Base-by-base conservation (phyloP, 2,329 filamentous ascomycete species). In the Dactylellina drechsleri region DNA sequence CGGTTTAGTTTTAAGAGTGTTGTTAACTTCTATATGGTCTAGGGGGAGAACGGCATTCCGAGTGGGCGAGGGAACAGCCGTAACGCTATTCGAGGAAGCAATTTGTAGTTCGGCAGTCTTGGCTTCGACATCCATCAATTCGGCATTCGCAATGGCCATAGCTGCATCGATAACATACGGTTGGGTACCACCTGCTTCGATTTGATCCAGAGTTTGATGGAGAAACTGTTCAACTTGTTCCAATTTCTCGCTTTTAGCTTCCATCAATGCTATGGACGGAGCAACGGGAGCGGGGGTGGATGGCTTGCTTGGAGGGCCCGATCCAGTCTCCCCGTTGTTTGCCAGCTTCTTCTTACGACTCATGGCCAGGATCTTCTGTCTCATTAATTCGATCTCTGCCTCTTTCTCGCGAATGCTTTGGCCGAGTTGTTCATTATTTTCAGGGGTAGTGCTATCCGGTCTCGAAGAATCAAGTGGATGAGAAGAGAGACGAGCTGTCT, bases 371-470 rank as follows among this genome's bases (percentile, higher is more conserved):
- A 82, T 82, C 65, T 78, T 81, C 61, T 79, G 54, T 79, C 87
- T 88, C 82, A 89, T 86, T 61, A 86, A 84, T 78, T 89, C 86
- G 36, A 90, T 90, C 77, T 86, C 84, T 66, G 84, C 85, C 76
- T 87, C 85, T 81, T 87, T 87, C 45, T 81, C 82, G 52, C 83
- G 82, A 20, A 88, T 79, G 56, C 83, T 81, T 54, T 79, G 80
- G 77, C 79, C 80, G 26, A 82, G 79, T 62, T 82, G 80, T 40
- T 79, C 78, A 66, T 82, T 76, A 79, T 81, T 78, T 68, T 80
- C 68, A 77, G 81, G 31, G 76, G 79, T 40, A 81, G 79, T 78
- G 81, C 41, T 81, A 81, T 52, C 82, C 83, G 43, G 83, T 86
- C 70, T 79, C 80, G 40, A 75, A 80, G 1, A 83, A 82, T 65